Base-by-base conservation (phyloP, 1,139 yeast species). In the Taphrina deformans region DNA sequence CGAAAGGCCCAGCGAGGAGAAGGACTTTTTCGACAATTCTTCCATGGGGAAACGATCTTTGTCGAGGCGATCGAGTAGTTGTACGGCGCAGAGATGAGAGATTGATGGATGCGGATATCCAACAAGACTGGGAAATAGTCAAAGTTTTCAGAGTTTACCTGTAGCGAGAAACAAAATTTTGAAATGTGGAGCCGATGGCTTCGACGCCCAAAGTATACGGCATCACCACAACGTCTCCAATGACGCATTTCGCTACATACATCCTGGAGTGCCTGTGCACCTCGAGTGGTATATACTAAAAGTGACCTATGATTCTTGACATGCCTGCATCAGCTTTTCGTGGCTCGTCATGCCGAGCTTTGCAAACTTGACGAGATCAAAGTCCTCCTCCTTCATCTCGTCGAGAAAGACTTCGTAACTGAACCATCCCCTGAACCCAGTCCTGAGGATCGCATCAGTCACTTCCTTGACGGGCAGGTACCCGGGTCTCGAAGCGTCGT, bases 1-100 rank as follows among this genome's bases (percentile, higher is more conserved):
- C 46, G 96, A 83, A 3, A 90, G 84, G 0, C 98, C 98, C 35
- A 92, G 73, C 10, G 80, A 80, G 68, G 81, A 79, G 73, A 91
- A 91, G 5, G 77, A 48, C 56, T 29, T 46, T 26, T 38, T 48
- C 46, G 62, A 48, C 26, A 58, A n/a, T 24, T 38, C 40, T 35
- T 53, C 58, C 58, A 53, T 53, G 7, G 7, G 21, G n/a, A n/a
- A n/a, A n/a, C n/a, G n/a, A n/a, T n/a, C n/a, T n/a, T n/a, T n/a
- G n/a, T n/a, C n/a, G n/a, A n/a, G n/a, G n/a, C n/a, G n/a, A n/a
- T n/a, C n/a, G n/a, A n/a, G n/a, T n/a, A n/a, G n/a, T n/a, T n/a
- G n/a, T n/a, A n/a, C n/a, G n/a, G n/a, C n/a, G n/a, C n/a, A n/a
- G n/a, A n/a, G n/a, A n/a, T n/a, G n/a, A n/a, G n/a, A n/a, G n/a